Percentiles rank a stretch among this genome's conserved stretches.
Evolutionary conservation across 257 asterid species (phyloP).

Genomic region (Ilex aquifolium): DNA sequence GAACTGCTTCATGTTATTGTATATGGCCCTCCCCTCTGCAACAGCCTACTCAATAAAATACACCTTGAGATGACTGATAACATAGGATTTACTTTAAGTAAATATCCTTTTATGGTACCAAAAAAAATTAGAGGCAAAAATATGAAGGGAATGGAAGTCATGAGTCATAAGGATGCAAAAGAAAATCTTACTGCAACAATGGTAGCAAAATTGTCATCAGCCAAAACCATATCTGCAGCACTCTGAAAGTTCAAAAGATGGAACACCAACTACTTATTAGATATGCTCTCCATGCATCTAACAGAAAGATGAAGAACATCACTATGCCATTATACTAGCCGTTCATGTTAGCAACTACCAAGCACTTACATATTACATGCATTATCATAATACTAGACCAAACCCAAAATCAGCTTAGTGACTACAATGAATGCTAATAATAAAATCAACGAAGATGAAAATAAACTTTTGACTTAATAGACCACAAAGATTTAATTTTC

Average conservation of each 20-base stretch:
- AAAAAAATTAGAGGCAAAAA: slow-evolving; percentile 1
- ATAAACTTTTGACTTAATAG: too few relatives aligned
- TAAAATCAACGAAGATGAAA: too few relatives aligned
- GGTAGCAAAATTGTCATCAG: slow-evolving; percentile 97
- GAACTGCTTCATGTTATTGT: slow-evolving; percentile 92
- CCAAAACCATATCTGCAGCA: slow-evolving; percentile 99
- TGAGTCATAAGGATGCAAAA: neutral
- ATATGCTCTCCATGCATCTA: slow-evolving; percentile 4
- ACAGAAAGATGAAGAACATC: slow-evolving; percentile 7
- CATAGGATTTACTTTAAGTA: neutral
- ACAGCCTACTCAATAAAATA: slow-evolving; percentile 60
- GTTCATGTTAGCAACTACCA: slow-evolving; percentile 1
- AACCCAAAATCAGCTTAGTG: neutral
- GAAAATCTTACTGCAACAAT: slow-evolving; percentile 85
- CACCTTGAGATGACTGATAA: neutral
- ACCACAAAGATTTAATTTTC: too few relatives aligned
- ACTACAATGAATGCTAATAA: too few relatives aligned
- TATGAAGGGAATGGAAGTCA: neutral
- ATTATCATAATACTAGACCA: slow-evolving; percentile 6
- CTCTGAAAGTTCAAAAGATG: slow-evolving; percentile 58
- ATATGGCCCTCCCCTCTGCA: slow-evolving; percentile 99
- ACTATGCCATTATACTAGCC: neutral
- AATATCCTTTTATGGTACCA: neutral
- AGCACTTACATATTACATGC: neutral
- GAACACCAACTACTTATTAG: slow-evolving; percentile 10